Evolutionary conservation across 2,329 filamentous ascomycete species (phyloP).

Genomic region (Aspergillus melleus): DNA sequence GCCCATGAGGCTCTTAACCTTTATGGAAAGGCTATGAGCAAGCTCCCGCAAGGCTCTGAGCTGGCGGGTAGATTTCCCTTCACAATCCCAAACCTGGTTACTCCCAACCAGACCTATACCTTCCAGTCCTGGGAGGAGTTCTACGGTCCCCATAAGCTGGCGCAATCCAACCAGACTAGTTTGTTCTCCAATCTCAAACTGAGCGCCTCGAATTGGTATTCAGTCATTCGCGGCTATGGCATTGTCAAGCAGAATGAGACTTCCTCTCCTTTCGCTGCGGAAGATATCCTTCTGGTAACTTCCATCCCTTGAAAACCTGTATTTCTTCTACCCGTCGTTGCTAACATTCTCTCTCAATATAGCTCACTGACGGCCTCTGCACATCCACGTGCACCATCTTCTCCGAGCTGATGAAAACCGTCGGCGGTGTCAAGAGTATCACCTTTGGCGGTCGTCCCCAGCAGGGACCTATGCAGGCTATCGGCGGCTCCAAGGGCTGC

Average conservation of each 20-base stretch:
- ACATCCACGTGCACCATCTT: constrained; percentile 62
- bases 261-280: constrained; percentile 28
- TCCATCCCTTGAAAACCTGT: no score
- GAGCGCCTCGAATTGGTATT: constrained; percentile 16
- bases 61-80: neutral
- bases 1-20: constrained; percentile 43
- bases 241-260: constrained; percentile 17
- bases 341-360: neutral
- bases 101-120: constrained; percentile 28
- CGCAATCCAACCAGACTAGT: constrained; percentile 21
- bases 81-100: constrained; percentile 5
- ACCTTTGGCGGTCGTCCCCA: constrained; percentile 61
- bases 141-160: constrained; percentile 37
- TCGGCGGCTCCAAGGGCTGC: constrained; percentile 65
- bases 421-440: constrained; percentile 57
- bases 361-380: constrained; percentile 58
- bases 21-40: constrained; percentile 29
- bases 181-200: constrained; percentile 29
- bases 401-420: constrained; percentile 54
- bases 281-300: constrained; percentile 35
- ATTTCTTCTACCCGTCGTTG: neutral
- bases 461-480: constrained; percentile 57
- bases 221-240: constrained; percentile 29
- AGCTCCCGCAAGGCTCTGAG: neutral
- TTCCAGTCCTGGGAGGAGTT: constrained; percentile 47